phyloP scores from a whole-genome alignment of 2,329 filamentous ascomycete genomes.

The Colletotrichum gigasporum region DNA sequence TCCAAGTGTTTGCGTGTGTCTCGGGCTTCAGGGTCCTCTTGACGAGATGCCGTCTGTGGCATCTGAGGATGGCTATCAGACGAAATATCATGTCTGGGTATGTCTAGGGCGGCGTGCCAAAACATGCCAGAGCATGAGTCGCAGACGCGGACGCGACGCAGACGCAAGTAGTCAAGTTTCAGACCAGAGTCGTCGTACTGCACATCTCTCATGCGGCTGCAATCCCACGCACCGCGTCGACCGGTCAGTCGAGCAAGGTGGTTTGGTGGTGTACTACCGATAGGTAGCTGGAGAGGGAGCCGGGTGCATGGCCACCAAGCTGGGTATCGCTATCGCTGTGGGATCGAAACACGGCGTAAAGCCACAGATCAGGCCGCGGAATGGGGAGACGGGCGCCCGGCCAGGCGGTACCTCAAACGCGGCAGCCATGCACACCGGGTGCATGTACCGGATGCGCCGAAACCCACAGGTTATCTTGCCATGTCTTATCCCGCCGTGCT shows the following conservation, averaged over 20 bases:
- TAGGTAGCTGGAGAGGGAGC: not conserved
- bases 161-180: constrained; percentile 19
- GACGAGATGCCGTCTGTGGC: constrained; percentile 1
- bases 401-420: not conserved
- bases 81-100: not conserved
- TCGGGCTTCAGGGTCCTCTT: constrained; percentile 10
- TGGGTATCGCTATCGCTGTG: no score
- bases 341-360: not conserved
- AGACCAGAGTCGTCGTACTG: constrained; percentile 10
- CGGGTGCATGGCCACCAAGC: not conserved
- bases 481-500: not conserved
- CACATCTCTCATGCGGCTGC: constrained; percentile 22
- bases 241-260: no score
- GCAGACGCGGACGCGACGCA: not conserved
- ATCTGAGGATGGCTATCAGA: constrained; percentile 4
- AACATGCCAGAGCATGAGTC: constrained; percentile 11
- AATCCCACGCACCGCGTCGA: not conserved
- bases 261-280: no score
- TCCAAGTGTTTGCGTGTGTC: not conserved
- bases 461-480: not conserved
- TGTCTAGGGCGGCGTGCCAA: constrained; percentile 7
- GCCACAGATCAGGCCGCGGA: not conserved
- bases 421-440: not conserved
- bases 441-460: not conserved
- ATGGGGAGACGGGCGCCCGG: not conserved